Evolutionary conservation across 768 basidiomycete genomes (phyloP).

Genomic region (Cantharellus anzutake): DNA sequence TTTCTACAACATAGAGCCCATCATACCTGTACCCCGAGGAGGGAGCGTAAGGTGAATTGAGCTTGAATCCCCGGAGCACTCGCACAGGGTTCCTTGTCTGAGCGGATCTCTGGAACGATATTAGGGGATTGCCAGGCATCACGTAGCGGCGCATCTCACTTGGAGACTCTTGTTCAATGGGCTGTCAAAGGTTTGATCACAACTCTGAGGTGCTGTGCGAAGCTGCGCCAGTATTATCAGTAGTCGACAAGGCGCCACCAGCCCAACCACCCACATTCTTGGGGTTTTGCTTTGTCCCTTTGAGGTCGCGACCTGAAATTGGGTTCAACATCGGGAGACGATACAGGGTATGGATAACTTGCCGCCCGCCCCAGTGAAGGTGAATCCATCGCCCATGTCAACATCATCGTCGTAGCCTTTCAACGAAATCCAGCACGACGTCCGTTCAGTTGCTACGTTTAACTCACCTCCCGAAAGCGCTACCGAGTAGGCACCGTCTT

Average conservation of each 20-base stretch:
- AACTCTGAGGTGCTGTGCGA: slow-evolving; percentile 75
- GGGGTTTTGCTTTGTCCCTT: slow-evolving; percentile 59
- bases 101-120: slow-evolving; percentile 31
- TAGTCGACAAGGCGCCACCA: background rate
- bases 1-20: slow-evolving; percentile 65
- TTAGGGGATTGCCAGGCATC: background rate
- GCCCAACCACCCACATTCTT: slow-evolving; percentile 46
- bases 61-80: slow-evolving; percentile 74
- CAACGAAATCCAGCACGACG: too few relatives aligned
- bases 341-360: too few relatives aligned
- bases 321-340: too few relatives aligned
- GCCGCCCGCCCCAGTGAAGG: slow-evolving; percentile 36
- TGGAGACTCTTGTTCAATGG: slow-evolving; percentile 48
- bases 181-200: slow-evolving; percentile 65
- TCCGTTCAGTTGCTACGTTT: too few relatives aligned
- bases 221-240: slow-evolving; percentile 28
- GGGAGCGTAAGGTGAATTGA: slow-evolving; percentile 55
- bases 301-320: slow-evolving; percentile 37
- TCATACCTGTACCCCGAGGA: slow-evolving; percentile 85
- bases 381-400: slow-evolving; percentile 20
- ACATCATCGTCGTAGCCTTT: slow-evolving; percentile 62
- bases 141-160: slow-evolving; percentile 18
- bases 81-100: slow-evolving; percentile 69
- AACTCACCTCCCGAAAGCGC: slow-evolving; percentile 53
- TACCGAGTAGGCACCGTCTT: slow-evolving; percentile 61